These are phyloP conservation scores for Leccinellum luteum DNA, from an alignment of 768 basidiomycete genomes.

Conservation along the genomic window DNA sequence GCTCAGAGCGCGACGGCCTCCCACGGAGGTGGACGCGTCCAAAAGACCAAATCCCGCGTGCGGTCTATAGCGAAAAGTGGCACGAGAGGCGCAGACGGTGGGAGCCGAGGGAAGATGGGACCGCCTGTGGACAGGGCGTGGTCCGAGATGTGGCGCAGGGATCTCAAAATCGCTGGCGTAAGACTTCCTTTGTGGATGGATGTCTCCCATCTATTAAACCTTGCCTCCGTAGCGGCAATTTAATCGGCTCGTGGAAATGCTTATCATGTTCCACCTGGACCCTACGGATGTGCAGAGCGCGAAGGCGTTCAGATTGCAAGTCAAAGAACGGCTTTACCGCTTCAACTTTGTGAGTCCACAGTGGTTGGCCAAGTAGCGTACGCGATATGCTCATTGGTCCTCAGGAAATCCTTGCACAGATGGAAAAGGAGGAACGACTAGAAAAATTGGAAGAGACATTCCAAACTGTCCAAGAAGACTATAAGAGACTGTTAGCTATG, in stretches of 20 bases:
- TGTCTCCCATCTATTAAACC: neutral
- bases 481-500: conserved; percentile 70
- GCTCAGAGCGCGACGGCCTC: conserved; percentile 33
- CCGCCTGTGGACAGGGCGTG: conserved; percentile 76
- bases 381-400: neutral
- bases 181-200: conserved; percentile 12
- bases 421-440: conserved; percentile 83
- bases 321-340: conserved; percentile 91
- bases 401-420: conserved; percentile 83
- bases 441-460: conserved; percentile 94
- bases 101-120: conserved; percentile 58
- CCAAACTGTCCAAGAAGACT: conserved; percentile 81
- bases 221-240: conserved; percentile 78
- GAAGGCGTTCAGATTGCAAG: conserved; percentile 79
- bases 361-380: neutral
- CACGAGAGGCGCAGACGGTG: conserved; percentile 14
- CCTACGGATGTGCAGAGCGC: conserved; percentile 50
- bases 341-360: conserved; percentile 87
- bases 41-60: conserved; percentile 40
- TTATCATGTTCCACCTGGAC: conserved; percentile 72
- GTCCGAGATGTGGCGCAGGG: conserved; percentile 75
- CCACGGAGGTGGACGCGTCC: conserved; percentile 46
- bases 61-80: conserved; percentile 24
- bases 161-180: conserved; percentile 90
- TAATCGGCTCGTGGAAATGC: conserved; percentile 87